phyloP scores from a whole-genome alignment of 257 asterid species.

The Nicotiana sylvestris region DNA sequence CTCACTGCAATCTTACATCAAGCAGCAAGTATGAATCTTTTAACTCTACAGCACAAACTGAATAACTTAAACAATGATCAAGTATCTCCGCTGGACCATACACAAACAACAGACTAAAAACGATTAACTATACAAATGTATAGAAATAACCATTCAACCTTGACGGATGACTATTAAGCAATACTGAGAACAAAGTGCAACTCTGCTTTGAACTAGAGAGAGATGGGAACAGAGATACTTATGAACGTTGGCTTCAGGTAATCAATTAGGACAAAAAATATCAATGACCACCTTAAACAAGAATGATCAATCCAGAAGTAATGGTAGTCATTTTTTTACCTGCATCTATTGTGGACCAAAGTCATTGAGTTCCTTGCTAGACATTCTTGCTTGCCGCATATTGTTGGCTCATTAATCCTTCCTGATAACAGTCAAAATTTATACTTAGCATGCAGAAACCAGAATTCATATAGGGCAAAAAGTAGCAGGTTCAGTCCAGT shows the following conservation, averaged over 20 bases:
- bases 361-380: constrained; percentile 86
- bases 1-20: neutral
- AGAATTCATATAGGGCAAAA: neutral
- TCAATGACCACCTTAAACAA: neutral
- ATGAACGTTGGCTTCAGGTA: neutral
- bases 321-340: constrained; percentile 36
- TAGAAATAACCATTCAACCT: neutral
- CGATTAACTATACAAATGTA: neutral
- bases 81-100: neutral
- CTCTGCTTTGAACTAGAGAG: neutral
- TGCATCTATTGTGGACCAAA: constrained; percentile 93
- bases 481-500: neutral
- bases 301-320: neutral
- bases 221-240: neutral
- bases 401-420: constrained; percentile 72
- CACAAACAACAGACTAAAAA: neutral
- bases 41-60: neutral
- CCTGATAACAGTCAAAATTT: constrained; percentile 41
- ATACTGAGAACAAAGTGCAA: neutral
- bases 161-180: neutral
- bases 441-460: constrained; percentile 1
- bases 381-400: constrained; percentile 84
- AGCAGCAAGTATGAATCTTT: neutral
- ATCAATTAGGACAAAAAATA: neutral
- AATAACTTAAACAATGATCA: neutral